Evolutionary conservation across 177 flowering plant genomes (phyloP).

Genomic region (Telopea speciosissima): DNA sequence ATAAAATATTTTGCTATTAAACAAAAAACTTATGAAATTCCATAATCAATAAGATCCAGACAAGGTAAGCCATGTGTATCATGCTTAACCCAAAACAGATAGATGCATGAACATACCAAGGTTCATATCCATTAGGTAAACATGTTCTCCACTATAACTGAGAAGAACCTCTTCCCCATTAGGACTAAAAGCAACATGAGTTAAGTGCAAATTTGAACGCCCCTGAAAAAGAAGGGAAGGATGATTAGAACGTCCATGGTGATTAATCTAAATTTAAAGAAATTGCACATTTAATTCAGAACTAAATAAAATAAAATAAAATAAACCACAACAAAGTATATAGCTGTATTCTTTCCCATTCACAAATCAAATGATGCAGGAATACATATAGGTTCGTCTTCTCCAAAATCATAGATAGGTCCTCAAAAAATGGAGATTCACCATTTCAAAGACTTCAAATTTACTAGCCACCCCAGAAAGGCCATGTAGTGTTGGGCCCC

Average conservation of each 20-base stretch:
- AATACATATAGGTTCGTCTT: no score
- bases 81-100: background rate
- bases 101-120: slow-evolving; percentile 33
- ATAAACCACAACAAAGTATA: background rate
- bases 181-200: slow-evolving; percentile 95
- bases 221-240: slow-evolving; percentile 39
- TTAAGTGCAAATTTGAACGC: slow-evolving; percentile 61
- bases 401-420: no score
- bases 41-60: background rate
- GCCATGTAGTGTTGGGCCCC: no score
- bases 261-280: background rate
- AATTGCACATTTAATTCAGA: background rate
- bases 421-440: no score
- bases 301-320: background rate
- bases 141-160: slow-evolving; percentile 92
- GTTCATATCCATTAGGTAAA: slow-evolving; percentile 77
- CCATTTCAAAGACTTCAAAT: no score
- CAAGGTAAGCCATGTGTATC: background rate
- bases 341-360: background rate
- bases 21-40: background rate
- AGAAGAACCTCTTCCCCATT: slow-evolving; percentile 87
- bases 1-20: background rate
- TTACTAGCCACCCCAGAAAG: no score
- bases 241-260: background rate
- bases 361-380: background rate